phyloP scores from a whole-genome alignment of 2,329 filamentous ascomycete genomes.

The Ramichloridium luteum region DNA sequence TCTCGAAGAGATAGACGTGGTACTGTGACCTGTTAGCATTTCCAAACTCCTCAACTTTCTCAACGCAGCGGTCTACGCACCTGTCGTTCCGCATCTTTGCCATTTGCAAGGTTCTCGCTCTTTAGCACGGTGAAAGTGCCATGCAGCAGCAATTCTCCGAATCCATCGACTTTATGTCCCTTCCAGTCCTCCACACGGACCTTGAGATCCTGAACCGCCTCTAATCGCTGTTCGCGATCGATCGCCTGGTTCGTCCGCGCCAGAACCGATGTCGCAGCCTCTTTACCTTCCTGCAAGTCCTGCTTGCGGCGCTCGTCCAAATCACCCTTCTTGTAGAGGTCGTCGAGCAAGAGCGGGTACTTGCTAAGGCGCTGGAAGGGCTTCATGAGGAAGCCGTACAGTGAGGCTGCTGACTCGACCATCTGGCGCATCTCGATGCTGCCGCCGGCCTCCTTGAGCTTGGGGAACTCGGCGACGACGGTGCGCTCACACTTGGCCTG shows the following conservation, averaged over 20 bases:
- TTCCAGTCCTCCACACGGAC: slow-evolving; percentile 93
- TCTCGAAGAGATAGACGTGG: slow-evolving; percentile 94
- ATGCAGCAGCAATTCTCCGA: slow-evolving; percentile 76
- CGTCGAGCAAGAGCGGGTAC: slow-evolving; percentile 81
- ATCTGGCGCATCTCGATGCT: slow-evolving; percentile 52
- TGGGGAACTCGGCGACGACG: slow-evolving; percentile 77
- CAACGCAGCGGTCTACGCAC: slow-evolving; percentile 38
- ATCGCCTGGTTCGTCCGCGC: slow-evolving; percentile 83
- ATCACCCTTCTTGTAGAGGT: slow-evolving; percentile 73
- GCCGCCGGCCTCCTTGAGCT: slow-evolving; percentile 63
- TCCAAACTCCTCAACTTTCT: too few relatives aligned
- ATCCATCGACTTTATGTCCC: slow-evolving; percentile 77
- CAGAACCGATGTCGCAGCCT: slow-evolving; percentile 69
- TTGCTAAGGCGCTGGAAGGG: slow-evolving; percentile 93
- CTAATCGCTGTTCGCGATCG: slow-evolving; percentile 70
- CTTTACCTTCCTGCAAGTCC: slow-evolving; percentile 65
- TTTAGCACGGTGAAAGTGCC: slow-evolving; percentile 89
- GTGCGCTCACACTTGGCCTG: slow-evolving; percentile 79
- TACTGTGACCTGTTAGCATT: slow-evolving; percentile 49
- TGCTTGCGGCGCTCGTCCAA: slow-evolving; percentile 55
- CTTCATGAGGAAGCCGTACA: slow-evolving; percentile 88
- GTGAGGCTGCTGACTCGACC: slow-evolving; percentile 71
- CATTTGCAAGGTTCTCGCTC: slow-evolving; percentile 29
- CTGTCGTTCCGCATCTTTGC: slow-evolving; percentile 83
- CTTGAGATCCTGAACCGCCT: slow-evolving; percentile 72